Evolutionary conservation across 768 basidiomycete species (phyloP).

Genomic region (Rhodocollybia butyracea): DNA sequence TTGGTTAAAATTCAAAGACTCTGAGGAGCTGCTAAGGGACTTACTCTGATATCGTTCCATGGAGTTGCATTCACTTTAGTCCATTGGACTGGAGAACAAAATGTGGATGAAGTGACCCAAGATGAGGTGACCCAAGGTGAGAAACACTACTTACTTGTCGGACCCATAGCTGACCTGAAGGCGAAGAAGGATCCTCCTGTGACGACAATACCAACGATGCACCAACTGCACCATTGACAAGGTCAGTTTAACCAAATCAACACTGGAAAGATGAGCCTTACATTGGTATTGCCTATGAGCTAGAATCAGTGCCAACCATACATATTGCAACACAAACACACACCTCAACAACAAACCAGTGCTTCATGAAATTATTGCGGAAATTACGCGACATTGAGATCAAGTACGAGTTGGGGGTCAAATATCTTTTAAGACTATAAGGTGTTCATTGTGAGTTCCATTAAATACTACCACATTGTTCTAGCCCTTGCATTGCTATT

Average conservation of each 20-base stretch:
- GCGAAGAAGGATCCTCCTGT: constrained; percentile 44
- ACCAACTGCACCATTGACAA: constrained; percentile 35
- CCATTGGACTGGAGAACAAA: constrained; percentile 47
- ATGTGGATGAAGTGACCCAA: too few relatives aligned
- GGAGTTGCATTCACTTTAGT: constrained; percentile 80
- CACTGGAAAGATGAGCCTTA: constrained; percentile 18
- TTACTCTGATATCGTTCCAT: constrained; percentile 81
- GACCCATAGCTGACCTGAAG: constrained; percentile 35
- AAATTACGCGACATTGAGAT: not conserved
- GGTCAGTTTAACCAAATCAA: not conserved
- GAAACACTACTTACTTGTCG: constrained; percentile 19
- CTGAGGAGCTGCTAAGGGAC: too few relatives aligned
- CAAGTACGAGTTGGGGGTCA: too few relatives aligned
- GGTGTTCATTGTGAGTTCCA: too few relatives aligned
- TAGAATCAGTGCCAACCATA: not conserved
- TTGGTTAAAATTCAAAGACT: too few relatives aligned
- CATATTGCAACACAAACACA: not conserved
- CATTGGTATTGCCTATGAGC: constrained; percentile 47
- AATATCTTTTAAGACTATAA: too few relatives aligned
- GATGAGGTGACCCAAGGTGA: too few relatives aligned
- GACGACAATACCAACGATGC: constrained; percentile 45
- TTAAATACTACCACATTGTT: too few relatives aligned
- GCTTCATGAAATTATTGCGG: constrained; percentile 3
- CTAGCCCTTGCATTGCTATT: too few relatives aligned
- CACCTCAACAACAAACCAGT: constrained; percentile 9